Percentiles rank a stretch among this genome's conserved stretches.
phyloP scores from a whole-genome alignment of 2,329 filamentous ascomycete genomes.

The Epichloe uncinata region DNA sequence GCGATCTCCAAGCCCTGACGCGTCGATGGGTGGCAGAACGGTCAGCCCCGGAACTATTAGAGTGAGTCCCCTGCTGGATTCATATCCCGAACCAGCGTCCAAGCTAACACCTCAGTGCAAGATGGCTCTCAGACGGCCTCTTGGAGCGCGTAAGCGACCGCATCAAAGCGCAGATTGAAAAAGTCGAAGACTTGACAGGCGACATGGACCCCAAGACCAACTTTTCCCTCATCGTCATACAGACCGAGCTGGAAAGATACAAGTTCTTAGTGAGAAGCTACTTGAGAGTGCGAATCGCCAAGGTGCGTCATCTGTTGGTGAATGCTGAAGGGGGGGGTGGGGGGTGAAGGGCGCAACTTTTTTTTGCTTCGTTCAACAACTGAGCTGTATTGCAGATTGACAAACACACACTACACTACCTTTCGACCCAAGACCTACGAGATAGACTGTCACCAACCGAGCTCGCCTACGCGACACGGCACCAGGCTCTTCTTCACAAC shows the following conservation, averaged over 20 bases:
- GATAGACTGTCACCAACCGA: constrained; percentile 63
- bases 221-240: constrained; percentile 84
- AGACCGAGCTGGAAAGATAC: constrained; percentile 89
- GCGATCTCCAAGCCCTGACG: constrained; percentile 79
- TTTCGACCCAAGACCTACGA: constrained; percentile 40
- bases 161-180: constrained; percentile 56
- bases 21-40: constrained; percentile 90
- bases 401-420: constrained; percentile 60
- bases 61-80: constrained; percentile 34
- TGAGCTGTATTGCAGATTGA: constrained; percentile 45
- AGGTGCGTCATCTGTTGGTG: constrained; percentile 39
- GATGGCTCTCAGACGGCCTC: constrained; percentile 55
- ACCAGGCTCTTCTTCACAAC: constrained; percentile 70
- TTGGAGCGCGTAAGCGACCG: constrained; percentile 71
- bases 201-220: constrained; percentile 84
- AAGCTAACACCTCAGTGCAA: constrained; percentile 13
- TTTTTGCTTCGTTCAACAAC: not conserved
- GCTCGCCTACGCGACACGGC: constrained; percentile 67
- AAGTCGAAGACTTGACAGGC: constrained; percentile 63
- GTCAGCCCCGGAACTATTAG: constrained; percentile 75
- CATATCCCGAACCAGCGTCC: not conserved
- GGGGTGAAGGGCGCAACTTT: not conserved
- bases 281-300: constrained; percentile 72
- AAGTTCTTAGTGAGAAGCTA: constrained; percentile 83
- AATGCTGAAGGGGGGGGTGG: not conserved